A percentile compares a stretch with the other conserved stretches of the same genome.
Evolutionary conservation across 2,329 filamentous ascomycete genomes (phyloP).

Genomic region (Parascedosporium putredinis): DNA sequence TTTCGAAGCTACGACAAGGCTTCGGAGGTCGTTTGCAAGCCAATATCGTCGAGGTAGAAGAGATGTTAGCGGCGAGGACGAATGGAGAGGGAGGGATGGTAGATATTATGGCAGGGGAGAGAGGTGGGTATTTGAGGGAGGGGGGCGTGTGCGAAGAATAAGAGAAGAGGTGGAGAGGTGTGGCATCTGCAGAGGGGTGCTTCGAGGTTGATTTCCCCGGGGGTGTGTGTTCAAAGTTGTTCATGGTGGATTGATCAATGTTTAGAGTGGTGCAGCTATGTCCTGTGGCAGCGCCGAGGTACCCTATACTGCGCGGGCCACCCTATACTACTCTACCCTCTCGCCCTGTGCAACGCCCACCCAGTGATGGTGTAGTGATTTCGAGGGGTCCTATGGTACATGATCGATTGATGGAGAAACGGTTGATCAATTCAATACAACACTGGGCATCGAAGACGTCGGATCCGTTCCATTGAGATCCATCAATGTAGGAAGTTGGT

Average conservation of each 20-base stretch:
- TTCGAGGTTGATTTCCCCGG: no score
- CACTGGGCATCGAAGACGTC: no score
- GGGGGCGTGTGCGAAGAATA: constrained; percentile 3
- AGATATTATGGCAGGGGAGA: constrained; percentile 1
- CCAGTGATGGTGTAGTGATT: not conserved
- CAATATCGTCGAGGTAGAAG: not conserved
- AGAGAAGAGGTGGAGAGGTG: not conserved
- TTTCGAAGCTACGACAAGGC: not conserved
- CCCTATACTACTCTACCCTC: not conserved
- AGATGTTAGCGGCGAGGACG: not conserved
- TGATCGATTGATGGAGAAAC: no score
- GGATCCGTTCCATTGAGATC: no score
- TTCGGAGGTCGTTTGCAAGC: not conserved
- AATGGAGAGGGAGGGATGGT: constrained; percentile 2
- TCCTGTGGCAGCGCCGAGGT: not conserved
- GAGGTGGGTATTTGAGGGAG: constrained; percentile 1
- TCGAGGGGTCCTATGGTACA: not conserved
- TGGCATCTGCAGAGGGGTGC: no score
- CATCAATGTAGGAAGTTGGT: no score
- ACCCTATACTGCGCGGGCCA: not conserved
- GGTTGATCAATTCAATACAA: no score
- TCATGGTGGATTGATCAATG: not conserved
- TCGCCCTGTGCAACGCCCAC: not conserved
- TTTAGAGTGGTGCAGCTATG: not conserved
- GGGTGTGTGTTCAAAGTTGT: no score